Conservation (phyloP, 2,329 filamentous ascomycete species). For the Pseudogymnoascus sp. region DNA sequence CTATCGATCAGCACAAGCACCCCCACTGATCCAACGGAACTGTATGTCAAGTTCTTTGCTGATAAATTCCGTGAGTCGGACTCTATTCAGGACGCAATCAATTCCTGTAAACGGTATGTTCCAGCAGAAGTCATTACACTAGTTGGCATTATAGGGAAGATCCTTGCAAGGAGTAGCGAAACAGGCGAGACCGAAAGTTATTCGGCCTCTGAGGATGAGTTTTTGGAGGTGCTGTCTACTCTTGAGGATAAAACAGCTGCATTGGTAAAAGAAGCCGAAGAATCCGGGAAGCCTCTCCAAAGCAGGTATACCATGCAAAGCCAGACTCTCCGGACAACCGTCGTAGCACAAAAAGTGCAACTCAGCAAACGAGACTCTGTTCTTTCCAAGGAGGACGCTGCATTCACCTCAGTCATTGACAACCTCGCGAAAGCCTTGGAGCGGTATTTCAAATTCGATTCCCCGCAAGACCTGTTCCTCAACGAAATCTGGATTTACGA, state of each 20-base stretch:
- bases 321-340: conserved; percentile 64
- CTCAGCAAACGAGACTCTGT: conserved; percentile 65
- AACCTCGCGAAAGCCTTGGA: conserved; percentile 43
- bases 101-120: conserved; percentile 50
- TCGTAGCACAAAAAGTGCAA: conserved; percentile 74
- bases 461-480: conserved; percentile 44
- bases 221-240: conserved; percentile 16
- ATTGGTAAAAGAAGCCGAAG: conserved; percentile 38
- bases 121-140: conserved; percentile 40
- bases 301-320: conserved; percentile 68
- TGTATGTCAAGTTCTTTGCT: conserved; percentile 54
- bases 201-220: conserved; percentile 22
- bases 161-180: conserved; percentile 17
- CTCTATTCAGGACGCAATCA: conserved; percentile 36
- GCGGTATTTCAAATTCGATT: conserved; percentile 33
- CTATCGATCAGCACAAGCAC: neutral
- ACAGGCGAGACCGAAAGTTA: conserved; percentile 22
- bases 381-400: conserved; percentile 61
- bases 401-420: conserved; percentile 60
- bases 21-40: conserved; percentile 28
- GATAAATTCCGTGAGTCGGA: conserved; percentile 44
- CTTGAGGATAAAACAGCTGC: conserved; percentile 39
- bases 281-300: conserved; percentile 45
- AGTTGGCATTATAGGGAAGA: conserved; percentile 34
- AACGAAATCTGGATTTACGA: conserved; percentile 73